phyloP scores from a whole-genome alignment of 1,284 basidiomycete genomes.

The Neonothopanus nambi region DNA sequence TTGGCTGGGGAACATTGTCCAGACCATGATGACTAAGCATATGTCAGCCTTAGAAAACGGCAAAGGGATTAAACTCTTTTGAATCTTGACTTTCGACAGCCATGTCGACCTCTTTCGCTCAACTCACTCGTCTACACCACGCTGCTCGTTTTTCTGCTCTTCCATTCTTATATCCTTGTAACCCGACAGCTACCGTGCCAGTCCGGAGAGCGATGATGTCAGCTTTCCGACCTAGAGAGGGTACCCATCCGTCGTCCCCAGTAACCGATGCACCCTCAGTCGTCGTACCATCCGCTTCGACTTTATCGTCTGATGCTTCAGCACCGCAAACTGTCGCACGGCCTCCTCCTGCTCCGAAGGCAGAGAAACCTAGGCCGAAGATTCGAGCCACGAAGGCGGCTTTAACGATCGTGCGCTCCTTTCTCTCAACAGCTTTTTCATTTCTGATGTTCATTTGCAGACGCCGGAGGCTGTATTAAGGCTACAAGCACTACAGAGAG shows the following conservation, averaged over 20 bases:
- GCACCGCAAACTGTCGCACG: conserved; percentile 71
- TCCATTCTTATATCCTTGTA: conserved; percentile 38
- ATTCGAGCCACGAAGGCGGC: conserved; percentile 82
- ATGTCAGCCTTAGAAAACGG: not conserved
- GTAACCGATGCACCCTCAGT: conserved; percentile 52
- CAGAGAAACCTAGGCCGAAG: conserved; percentile 61
- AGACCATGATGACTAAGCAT: conserved; percentile 2
- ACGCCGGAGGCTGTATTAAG: conserved; percentile 80
- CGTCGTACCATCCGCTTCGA: conserved; percentile 46
- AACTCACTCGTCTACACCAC: conserved; percentile 27
- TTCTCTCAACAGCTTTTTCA: conserved; percentile 5
- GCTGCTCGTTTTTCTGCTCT: conserved; percentile 28
- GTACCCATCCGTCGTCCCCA: conserved; percentile 28
- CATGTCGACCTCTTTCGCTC: conserved; percentile 33
- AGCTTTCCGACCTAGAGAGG: conserved; percentile 38
- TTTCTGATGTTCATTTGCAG: conserved; percentile 41
- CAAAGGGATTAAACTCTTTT: not conserved
- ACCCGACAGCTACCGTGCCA: conserved; percentile 27
- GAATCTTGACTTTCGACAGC: conserved; percentile 6
- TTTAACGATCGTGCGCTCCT: conserved; percentile 70
- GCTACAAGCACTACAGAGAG: conserved; percentile 68
- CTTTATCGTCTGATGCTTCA: conserved; percentile 57
- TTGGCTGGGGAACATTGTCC: conserved; percentile 4
- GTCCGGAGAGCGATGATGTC: conserved; percentile 62
- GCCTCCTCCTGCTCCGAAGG: conserved; percentile 66